Evolutionary conservation across 768 basidiomycete species (phyloP).

Genomic region (Astraeus odoratus): DNA sequence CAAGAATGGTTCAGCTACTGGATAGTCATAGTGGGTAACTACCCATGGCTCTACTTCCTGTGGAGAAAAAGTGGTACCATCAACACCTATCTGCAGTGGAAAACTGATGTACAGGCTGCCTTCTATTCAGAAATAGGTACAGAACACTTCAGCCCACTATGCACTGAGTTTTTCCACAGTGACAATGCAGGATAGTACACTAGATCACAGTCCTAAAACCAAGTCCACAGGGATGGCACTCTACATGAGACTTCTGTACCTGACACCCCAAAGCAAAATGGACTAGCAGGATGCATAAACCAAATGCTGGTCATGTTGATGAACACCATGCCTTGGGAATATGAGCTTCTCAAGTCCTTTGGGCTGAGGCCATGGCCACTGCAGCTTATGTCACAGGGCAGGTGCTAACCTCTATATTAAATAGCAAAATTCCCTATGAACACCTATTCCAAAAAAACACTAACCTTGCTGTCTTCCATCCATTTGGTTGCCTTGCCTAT

Average conservation of each 20-base stretch:
- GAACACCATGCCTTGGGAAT: no score
- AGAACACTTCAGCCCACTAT: neutral
- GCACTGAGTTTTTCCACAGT: neutral
- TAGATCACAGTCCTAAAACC: neutral
- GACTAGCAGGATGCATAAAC: slow-evolving; percentile 22
- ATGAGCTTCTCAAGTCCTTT: no score
- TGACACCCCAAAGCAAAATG: slow-evolving; percentile 20
- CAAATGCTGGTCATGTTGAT: no score
- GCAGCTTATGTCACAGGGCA: no score
- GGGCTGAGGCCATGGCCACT: no score
- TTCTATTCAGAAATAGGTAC: neutral
- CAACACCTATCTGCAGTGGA: neutral
- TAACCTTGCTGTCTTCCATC: no score
- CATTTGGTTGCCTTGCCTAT: no score
- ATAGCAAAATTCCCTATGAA: no score
- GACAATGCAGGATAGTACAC: neutral
- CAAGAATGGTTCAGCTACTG: slow-evolving; percentile 4
- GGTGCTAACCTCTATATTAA: no score
- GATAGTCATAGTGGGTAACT: slow-evolving; percentile 9
- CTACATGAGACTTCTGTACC: neutral
- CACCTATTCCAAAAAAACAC: no score
- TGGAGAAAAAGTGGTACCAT: neutral
- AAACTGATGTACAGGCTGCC: neutral
- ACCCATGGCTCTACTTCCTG: neutral
- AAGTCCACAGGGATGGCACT: slow-evolving; percentile 1